Evolutionary conservation across 2,329 filamentous ascomycete genomes (phyloP), one percentile per base, ranked within the genome.

Genomic region (Chrysoporthe austroafricana): DNA sequence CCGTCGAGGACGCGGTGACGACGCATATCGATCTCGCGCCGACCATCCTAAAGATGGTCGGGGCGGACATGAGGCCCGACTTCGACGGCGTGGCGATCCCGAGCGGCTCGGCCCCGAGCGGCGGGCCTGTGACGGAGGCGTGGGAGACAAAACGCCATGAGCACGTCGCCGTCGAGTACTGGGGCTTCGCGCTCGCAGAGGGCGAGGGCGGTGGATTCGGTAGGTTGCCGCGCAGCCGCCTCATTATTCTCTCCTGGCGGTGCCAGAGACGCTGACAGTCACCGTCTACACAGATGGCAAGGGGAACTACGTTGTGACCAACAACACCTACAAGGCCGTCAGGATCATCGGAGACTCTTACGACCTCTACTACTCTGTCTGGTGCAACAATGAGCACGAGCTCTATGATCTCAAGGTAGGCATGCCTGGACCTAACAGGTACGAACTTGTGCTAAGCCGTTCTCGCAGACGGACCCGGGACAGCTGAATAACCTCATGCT

Each of bases 1-100:
- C 77, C 8, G 77, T 76, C 0, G 76, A 79, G 6, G 76, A 83
- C 32, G 74, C 81, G 2, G 84, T 88, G 2, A 89, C 86, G 0
- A 85, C 87, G 0, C 89, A 91, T 70, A 85, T 88, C 2, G 89
- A 91, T 71, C 76, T 91, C 1, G 87, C 86, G 0, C 88, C 89
- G 0, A 91, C 88, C 0, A 76, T 90, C 3, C 78, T 90, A 54
- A 75, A 80, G 2, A 72, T 82, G 4, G 81, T 77, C 0, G 80
- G 82, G 0, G 77, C 78, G 0, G 74, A 79, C 0, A 70, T 80
- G 3, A 79, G 83, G 0, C 71, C 77, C 0, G 84, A 88, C 58
- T 87, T 89, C 72, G 88, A 90, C 64, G 88, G 87, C 0, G 78
- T 81, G 1, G 80, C 85, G 0, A 86, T 87, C 32, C 78, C 79